Percentiles rank a stretch among this genome's conserved stretches.
Conservation (phyloP, 2,329 filamentous ascomycete genomes). For the Colletotrichum echinochloae region DNA sequence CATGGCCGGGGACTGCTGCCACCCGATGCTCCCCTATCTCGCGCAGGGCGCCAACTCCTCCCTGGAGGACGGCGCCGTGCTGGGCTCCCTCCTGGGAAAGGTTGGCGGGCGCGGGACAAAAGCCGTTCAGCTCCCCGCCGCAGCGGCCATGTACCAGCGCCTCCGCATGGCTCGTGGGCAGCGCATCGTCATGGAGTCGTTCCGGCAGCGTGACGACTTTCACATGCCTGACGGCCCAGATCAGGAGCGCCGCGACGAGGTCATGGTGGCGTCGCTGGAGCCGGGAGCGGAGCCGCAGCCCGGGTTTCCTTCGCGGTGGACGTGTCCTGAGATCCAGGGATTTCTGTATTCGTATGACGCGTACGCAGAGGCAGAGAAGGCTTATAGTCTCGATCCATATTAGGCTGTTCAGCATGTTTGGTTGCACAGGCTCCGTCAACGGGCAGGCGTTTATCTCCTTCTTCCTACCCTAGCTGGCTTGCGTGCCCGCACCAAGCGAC, state of each 20-base stretch:
- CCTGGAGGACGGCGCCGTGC: conserved; percentile 37
- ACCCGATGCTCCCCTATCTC: conserved; percentile 62
- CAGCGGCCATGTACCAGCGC: conserved; percentile 39
- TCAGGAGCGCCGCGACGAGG: conserved; percentile 35
- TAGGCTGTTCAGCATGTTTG: neutral
- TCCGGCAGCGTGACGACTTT: conserved; percentile 40
- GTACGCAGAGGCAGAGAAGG: conserved; percentile 42
- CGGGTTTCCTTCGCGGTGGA: conserved; percentile 42
- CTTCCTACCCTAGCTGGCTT: neutral
- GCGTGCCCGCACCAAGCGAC: neutral
- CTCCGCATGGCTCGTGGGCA: conserved; percentile 38
- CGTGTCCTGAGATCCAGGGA: conserved; percentile 39
- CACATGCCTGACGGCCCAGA: conserved; percentile 40
- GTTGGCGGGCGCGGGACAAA: conserved; percentile 11
- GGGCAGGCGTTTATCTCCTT: neutral
- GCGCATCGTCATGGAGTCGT: conserved; percentile 41
- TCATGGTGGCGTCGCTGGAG: conserved; percentile 35
- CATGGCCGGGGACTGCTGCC: conserved; percentile 58
- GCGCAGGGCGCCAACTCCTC: conserved; percentile 55
- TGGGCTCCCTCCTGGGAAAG: conserved; percentile 41
- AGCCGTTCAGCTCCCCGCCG: conserved; percentile 27
- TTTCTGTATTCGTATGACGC: conserved; percentile 42
- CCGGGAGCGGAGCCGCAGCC: conserved; percentile 19
- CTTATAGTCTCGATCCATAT: conserved; percentile 42
- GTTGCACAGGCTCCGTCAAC: neutral